A percentile compares a stretch with the other conserved stretches of the same genome.
These are phyloP conservation scores for Seiridium unicorne DNA, from an alignment of 2,329 filamentous ascomycete species.

Conservation along the genomic window DNA sequence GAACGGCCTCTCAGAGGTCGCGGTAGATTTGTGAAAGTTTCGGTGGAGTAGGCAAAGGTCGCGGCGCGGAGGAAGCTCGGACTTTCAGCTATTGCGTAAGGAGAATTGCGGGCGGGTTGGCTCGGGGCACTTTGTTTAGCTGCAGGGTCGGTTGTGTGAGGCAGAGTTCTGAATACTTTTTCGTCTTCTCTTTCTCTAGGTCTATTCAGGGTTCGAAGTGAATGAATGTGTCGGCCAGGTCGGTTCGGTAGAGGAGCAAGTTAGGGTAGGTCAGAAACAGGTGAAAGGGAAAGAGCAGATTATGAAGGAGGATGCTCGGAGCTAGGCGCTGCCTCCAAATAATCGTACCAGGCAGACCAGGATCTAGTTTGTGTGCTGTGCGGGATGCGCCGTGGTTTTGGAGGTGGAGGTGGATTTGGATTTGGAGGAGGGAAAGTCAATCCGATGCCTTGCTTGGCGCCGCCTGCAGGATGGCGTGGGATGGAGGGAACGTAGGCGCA, in stretches of 20 bases:
- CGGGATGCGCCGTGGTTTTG: slow-evolving; percentile 2
- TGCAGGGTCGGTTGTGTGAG: too few relatives aligned
- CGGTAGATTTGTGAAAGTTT: neutral
- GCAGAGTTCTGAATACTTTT: too few relatives aligned
- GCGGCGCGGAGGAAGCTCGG: neutral
- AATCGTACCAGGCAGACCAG: neutral
- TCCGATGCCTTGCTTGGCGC: neutral
- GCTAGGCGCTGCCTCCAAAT: neutral
- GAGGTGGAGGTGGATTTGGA: neutral
- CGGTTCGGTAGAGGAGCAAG: neutral
- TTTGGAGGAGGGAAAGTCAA: neutral
- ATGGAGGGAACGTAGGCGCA: neutral
- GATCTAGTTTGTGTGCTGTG: neutral
- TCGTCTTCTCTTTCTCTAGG: neutral
- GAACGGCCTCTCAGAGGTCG: neutral
- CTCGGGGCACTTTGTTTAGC: too few relatives aligned
- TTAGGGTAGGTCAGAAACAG: neutral
- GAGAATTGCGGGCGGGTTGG: too few relatives aligned
- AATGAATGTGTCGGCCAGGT: neutral
- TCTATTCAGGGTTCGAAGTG: neutral
- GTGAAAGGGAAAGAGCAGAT: neutral
- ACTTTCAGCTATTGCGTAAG: neutral
- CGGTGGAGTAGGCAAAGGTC: neutral
- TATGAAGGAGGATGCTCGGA: neutral
- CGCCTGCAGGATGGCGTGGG: neutral